phyloP scores from a whole-genome alignment of 306 rosid species.

The Amphicarpaea edgeworthii region DNA sequence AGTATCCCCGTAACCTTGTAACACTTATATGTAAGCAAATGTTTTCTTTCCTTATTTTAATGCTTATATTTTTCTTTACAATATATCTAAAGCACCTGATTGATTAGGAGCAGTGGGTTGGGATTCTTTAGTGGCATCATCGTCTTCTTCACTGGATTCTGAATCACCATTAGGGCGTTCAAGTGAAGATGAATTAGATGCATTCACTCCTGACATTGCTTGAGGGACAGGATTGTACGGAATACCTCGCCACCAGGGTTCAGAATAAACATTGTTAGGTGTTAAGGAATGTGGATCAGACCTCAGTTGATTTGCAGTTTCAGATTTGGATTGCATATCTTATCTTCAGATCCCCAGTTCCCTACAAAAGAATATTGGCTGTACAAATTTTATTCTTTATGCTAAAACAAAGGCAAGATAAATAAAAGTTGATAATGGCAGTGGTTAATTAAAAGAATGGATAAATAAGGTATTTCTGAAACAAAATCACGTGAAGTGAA shows the following conservation, averaged over 20 bases:
- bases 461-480: slow-evolving; percentile 3
- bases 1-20: slow-evolving; percentile 1
- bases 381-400: slow-evolving; percentile 9
- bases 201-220: slow-evolving; percentile 55
- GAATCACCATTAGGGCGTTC: slow-evolving; percentile 74
- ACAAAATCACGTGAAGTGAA: slow-evolving; percentile 25
- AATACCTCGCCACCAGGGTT: slow-evolving; percentile 79
- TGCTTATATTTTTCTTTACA: neutral
- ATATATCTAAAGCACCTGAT: slow-evolving; percentile 58
- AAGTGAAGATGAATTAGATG: slow-evolving; percentile 67
- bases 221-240: slow-evolving; percentile 61
- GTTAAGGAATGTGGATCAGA: slow-evolving; percentile 59
- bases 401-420: slow-evolving; percentile 5
- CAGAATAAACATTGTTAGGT: slow-evolving; percentile 57
- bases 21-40: neutral
- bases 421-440: slow-evolving; percentile 16
- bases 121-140: slow-evolving; percentile 60
- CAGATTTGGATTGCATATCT: slow-evolving; percentile 78
- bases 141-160: slow-evolving; percentile 75
- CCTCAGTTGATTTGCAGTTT: slow-evolving; percentile 51
- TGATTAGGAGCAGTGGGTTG: slow-evolving; percentile 56
- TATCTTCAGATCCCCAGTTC: slow-evolving; percentile 55
- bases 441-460: slow-evolving; percentile 20
- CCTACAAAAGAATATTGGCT: slow-evolving; percentile 37
- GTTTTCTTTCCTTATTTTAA: neutral